Percentiles rank a stretch among this genome's conserved stretches.
Conservation (phyloP, 306 rosid genomes). For the Lathyrus oleraceus region DNA sequence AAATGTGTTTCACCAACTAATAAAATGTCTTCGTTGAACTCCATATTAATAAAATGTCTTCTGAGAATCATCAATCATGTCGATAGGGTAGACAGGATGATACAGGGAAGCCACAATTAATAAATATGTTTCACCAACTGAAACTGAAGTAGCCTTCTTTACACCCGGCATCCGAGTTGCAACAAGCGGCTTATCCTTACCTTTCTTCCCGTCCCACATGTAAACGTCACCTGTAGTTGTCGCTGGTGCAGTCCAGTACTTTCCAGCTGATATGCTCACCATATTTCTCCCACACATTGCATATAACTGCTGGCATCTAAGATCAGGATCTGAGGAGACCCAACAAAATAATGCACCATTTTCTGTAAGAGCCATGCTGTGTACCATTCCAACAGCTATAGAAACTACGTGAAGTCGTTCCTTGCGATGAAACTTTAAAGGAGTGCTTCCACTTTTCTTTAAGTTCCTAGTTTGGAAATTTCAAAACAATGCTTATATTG, state of each 20-base stretch:
- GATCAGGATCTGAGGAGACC: slow-evolving; percentile 89
- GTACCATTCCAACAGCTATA: slow-evolving; percentile 83
- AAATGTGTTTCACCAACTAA: too few relatives aligned
- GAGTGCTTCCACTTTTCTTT: slow-evolving; percentile 67
- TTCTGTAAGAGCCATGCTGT: slow-evolving; percentile 81
- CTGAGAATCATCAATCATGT: too few relatives aligned
- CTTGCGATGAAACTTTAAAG: slow-evolving; percentile 79
- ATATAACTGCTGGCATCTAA: slow-evolving; percentile 84
- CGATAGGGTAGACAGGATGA: too few relatives aligned
- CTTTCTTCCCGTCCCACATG: slow-evolving; percentile 90
- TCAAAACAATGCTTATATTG: too few relatives aligned
- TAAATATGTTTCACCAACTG: too few relatives aligned
- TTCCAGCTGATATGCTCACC: slow-evolving; percentile 78
- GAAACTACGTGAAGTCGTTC: slow-evolving; percentile 74
- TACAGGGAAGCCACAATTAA: too few relatives aligned
- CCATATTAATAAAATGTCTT: too few relatives aligned
- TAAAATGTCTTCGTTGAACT: too few relatives aligned
- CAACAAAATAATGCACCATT: slow-evolving; percentile 91
- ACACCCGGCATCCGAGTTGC: too few relatives aligned
- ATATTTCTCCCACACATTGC: slow-evolving; percentile 66
- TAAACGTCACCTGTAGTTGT: slow-evolving; percentile 84
- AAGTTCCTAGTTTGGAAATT: too few relatives aligned
- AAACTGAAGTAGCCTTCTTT: too few relatives aligned
- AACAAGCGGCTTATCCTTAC: too few relatives aligned
- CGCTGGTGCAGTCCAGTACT: slow-evolving; percentile 83